Evolutionary conservation across 148 eudicot species (phyloP), one percentile per base, ranked within the genome.

Genomic region (Talinum fruticosum): DNA sequence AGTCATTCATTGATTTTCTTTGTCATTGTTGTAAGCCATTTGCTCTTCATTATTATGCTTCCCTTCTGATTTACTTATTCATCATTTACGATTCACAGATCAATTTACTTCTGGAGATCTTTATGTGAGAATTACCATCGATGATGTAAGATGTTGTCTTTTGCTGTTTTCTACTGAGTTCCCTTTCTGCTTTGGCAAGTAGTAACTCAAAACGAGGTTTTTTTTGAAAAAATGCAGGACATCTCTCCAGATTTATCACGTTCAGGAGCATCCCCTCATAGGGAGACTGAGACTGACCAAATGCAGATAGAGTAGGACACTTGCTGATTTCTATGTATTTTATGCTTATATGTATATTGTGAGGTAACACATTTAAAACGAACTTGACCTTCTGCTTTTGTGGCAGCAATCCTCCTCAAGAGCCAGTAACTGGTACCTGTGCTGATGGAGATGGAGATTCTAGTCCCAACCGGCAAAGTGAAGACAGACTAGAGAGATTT

Each of bases 71-170:
- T 41, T 0, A 8, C 13, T 10, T 10, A 6, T 10, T 4, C 26
- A 35, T 53, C 71, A 41, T 34, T 62, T 7, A 38, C 68, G 77
- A 45, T 32, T 21, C 76, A 24, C 87, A 90, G 97, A 88, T 74
- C 90, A 87, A 87, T 82, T 87, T 77, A 84, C 89, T 30, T 54
- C 71, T 15, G 90, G 83, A 44, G 92, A 93, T 80, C 89, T 87
- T 61, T 96, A 87, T 83, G 82, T 96, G 77, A 72, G 87, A 61
- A 88, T 96, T 76, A 81, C 85, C 69, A 73, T 96, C 51, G 89
- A 87, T 12, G 87, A 90, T 92, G 99, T 93, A 88, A 86, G 77
- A 57, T 47, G 26, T 66, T 36, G 49, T 26, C 24, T 28, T 26
- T 21, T 62, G 23, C 12, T 73, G 30, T 62, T 34, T 73, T 57